Conservation (phyloP, 352 stramenopile species). For the Thraustochytrium striatum region DNA sequence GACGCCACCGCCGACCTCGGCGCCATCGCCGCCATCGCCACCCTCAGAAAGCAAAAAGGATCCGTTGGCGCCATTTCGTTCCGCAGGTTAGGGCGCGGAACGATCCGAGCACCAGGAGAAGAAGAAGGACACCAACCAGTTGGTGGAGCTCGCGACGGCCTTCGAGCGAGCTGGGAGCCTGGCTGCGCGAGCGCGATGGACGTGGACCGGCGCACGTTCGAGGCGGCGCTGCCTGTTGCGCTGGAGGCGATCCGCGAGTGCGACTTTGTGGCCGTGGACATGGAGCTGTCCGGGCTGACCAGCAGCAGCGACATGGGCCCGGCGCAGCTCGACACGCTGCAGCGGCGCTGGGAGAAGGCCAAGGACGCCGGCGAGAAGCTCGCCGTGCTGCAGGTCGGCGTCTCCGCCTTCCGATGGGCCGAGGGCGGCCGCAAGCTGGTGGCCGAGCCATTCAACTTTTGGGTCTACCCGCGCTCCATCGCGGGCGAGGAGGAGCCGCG, state of each 20-base stretch:
- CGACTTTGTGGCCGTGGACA: constrained; percentile 72
- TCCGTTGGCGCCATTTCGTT: too few species aligned
- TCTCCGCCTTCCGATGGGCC: constrained; percentile 65
- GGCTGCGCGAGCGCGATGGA: too few species aligned
- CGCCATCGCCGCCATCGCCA: too few species aligned
- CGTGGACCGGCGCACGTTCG: constrained; percentile 73
- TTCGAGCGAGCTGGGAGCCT: too few species aligned
- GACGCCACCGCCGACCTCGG: too few species aligned
- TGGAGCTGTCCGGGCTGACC: constrained; percentile 72
- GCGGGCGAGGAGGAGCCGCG: constrained; percentile 63
- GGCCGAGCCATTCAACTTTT: constrained; percentile 74
- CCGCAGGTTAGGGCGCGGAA: too few species aligned
- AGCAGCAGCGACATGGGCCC: constrained; percentile 65
- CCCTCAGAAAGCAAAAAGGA: too few species aligned
- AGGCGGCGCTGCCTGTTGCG: constrained; percentile 61
- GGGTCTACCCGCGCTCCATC: constrained; percentile 69
- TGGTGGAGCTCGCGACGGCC: too few species aligned
- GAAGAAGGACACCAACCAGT: too few species aligned
- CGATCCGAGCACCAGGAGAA: too few species aligned
- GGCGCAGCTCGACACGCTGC: constrained; percentile 62
- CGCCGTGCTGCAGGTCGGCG: constrained; percentile 71
- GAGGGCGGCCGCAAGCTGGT: background rate
- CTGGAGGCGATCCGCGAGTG: constrained; percentile 62
- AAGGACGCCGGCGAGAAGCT: constrained; percentile 70
- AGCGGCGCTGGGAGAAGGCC: constrained; percentile 69